These are phyloP conservation scores for Biancaea sappan DNA, from an alignment of 306 rosid genomes.

Conservation along the genomic window DNA sequence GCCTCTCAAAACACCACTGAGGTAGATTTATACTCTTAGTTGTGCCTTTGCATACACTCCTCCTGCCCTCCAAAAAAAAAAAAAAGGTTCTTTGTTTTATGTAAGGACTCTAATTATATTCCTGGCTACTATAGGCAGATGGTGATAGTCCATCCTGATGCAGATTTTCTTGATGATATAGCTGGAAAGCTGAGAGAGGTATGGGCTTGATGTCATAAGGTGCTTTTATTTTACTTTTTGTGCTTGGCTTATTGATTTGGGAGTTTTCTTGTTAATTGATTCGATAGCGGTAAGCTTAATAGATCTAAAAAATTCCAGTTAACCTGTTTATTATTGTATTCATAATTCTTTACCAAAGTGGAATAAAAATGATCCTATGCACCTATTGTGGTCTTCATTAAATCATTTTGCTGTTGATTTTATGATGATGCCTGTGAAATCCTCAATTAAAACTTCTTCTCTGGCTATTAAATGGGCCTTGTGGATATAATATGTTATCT, in stretches of 20 bases:
- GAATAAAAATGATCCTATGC: too few species aligned
- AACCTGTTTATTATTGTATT: background rate
- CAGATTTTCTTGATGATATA: conserved; percentile 83
- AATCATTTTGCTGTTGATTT: too few species aligned
- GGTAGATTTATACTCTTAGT: conserved; percentile 44
- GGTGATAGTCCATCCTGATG: conserved; percentile 94
- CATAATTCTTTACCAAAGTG: background rate
- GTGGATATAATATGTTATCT: too few species aligned
- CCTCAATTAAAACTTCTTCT: too few species aligned
- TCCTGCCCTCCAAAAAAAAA: background rate
- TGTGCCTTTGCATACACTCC: background rate
- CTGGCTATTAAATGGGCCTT: too few species aligned
- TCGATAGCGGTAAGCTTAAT: background rate
- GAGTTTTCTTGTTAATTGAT: background rate
- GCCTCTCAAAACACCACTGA: conserved; percentile 91
- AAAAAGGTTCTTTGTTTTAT: background rate
- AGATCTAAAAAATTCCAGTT: background rate
- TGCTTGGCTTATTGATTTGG: conserved; percentile 14
- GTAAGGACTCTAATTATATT: conserved; percentile 1
- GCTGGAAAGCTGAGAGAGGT: conserved; percentile 92
- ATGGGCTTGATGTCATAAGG: conserved; percentile 23
- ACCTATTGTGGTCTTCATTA: too few species aligned
- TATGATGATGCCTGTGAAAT: too few species aligned
- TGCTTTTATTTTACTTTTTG: conserved; percentile 5
- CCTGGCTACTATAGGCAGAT: conserved; percentile 66